Conservation (phyloP, 1,284 basidiomycete genomes). For the Fomitopsis schrenkii region DNA sequence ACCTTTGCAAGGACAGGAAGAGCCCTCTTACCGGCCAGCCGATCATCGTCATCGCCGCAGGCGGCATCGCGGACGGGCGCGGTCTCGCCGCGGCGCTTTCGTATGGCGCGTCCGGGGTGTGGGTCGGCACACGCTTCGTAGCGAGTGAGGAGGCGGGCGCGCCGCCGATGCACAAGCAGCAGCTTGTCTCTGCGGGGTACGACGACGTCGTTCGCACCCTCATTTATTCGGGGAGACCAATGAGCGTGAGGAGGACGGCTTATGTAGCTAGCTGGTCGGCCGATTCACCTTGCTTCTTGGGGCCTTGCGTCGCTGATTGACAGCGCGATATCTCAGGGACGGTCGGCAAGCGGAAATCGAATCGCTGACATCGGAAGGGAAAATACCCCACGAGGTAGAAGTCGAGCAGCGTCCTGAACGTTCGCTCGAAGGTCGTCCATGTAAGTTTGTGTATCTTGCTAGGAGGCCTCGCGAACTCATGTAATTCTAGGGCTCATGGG, state of each 20-base stretch:
- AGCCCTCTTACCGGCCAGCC: slow-evolving; percentile 77
- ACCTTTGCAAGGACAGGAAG: slow-evolving; percentile 59
- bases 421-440: slow-evolving; percentile 54
- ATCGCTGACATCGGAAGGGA: slow-evolving; percentile 58
- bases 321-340: slow-evolving; percentile 38
- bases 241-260: slow-evolving; percentile 75
- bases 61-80: slow-evolving; percentile 80
- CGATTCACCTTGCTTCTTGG: background rate
- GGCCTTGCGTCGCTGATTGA: background rate
- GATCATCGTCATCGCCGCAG: slow-evolving; percentile 77
- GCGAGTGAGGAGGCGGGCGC: slow-evolving; percentile 81
- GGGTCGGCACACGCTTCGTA: slow-evolving; percentile 92
- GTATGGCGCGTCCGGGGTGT: slow-evolving; percentile 80
- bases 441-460: slow-evolving; percentile 33
- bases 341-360: slow-evolving; percentile 56
- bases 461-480: background rate
- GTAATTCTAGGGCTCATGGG: slow-evolving; percentile 72
- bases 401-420: slow-evolving; percentile 67
- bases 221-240: slow-evolving; percentile 81
- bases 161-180: slow-evolving; percentile 77
- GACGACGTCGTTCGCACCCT: slow-evolving; percentile 71
- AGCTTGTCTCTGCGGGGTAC: slow-evolving; percentile 59
- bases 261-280: slow-evolving; percentile 68
- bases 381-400: slow-evolving; percentile 75
- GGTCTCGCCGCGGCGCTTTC: slow-evolving; percentile 77